phyloP scores from a whole-genome alignment of 2,329 filamentous ascomycete genomes.

The Calonectria crousiana region DNA sequence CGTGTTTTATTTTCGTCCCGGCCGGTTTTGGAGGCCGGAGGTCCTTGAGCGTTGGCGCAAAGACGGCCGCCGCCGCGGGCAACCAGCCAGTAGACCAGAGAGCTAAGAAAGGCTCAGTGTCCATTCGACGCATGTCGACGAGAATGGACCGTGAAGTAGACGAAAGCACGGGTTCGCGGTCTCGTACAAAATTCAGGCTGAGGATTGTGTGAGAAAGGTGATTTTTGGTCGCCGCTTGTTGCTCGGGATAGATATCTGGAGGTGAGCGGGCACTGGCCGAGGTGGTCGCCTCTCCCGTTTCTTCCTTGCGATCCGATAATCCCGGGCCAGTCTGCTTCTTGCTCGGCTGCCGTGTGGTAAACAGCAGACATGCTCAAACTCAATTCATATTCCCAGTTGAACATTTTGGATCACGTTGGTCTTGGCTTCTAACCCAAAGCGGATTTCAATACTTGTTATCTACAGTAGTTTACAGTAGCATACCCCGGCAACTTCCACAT shows the following conservation, averaged over 20 bases:
- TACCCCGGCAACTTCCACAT: not conserved
- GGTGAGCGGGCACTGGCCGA: not conserved
- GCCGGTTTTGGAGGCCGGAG: not conserved
- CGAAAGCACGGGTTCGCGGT: not conserved
- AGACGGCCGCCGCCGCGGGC: not conserved
- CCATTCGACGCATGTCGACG: not conserved
- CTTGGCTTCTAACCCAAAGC: not conserved
- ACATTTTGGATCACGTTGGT: not conserved
- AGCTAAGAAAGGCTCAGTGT: not conserved
- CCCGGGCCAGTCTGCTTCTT: not conserved
- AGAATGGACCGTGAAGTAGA: not conserved
- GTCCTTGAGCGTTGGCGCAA: not conserved
- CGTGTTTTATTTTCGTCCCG: not conserved
- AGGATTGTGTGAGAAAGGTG: not conserved
- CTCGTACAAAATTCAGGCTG: not conserved
- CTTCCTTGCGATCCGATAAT: not conserved
- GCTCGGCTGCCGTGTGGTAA: not conserved
- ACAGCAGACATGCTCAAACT: not conserved
- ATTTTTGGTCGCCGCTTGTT: not conserved
- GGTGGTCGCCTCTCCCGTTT: not conserved
- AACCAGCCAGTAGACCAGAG: not conserved
- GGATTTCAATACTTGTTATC: not conserved
- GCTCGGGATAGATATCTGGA: not conserved
- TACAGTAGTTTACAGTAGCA: not conserved
- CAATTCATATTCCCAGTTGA: not conserved